Percentiles rank a stretch among this genome's conserved stretches.
Evolutionary conservation across 2,329 filamentous ascomycete genomes (phyloP).

Genomic region (Arthrobotrys sphaeroides): DNA sequence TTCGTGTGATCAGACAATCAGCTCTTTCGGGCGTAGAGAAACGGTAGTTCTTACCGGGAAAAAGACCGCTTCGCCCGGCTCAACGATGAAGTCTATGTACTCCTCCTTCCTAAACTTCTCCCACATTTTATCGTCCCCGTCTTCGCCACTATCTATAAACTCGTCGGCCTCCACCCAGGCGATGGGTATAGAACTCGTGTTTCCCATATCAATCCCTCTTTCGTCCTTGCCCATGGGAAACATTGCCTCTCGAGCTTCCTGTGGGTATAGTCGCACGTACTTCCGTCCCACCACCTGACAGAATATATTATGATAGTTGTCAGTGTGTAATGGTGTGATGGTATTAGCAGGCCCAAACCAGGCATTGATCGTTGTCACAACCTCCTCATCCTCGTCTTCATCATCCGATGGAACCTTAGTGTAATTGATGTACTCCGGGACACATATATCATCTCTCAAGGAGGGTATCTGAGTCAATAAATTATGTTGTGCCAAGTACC

Average conservation of each 20-base stretch:
- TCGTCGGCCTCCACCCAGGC: constrained; percentile 71
- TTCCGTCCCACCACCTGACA: constrained; percentile 89
- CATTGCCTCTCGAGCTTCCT: constrained; percentile 69
- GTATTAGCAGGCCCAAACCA: constrained; percentile 92
- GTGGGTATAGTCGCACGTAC: constrained; percentile 88
- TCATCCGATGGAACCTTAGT: constrained; percentile 31
- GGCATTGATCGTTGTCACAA: constrained; percentile 77
- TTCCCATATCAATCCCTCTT: constrained; percentile 84
- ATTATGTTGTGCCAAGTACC: constrained; percentile 92
- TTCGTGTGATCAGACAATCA: no score
- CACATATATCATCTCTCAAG: constrained; percentile 76
- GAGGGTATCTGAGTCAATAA: constrained; percentile 83
- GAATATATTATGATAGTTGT: constrained; percentile 92
- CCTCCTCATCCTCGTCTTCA: constrained; percentile 61
- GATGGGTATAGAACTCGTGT: constrained; percentile 83
- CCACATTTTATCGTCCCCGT: constrained; percentile 59
- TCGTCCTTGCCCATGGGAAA: constrained; percentile 71
- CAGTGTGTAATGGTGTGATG: constrained; percentile 91
- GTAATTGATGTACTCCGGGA: constrained; percentile 73
- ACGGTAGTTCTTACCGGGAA: constrained; percentile 70
- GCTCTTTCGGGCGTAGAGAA: neutral
- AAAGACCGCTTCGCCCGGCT: constrained; percentile 84
- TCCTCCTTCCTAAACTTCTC: constrained; percentile 68
- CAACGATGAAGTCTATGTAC: constrained; percentile 80
- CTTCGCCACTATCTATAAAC: constrained; percentile 54